Percentiles rank a stretch among this genome's conserved stretches.
Conservation (phyloP, 495 filamentous ascomycete species). For the Penicillium fimorum region DNA sequence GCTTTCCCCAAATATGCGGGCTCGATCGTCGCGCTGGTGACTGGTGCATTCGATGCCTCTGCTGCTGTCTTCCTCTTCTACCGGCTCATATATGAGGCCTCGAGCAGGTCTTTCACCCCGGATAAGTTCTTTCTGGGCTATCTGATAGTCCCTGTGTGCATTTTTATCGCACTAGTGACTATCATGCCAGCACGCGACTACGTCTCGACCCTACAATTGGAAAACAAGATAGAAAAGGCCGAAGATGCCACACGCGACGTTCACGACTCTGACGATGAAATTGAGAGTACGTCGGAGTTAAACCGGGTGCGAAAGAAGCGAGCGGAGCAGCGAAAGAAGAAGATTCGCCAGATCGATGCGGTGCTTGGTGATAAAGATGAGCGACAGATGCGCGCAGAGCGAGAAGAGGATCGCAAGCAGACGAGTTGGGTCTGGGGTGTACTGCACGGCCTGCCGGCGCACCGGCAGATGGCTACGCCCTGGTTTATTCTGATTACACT, state of each 20-base stretch:
- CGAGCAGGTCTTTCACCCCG: conserved; percentile 48
- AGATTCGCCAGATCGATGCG: conserved; percentile 64
- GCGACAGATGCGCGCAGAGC: conserved; percentile 46
- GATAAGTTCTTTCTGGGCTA: conserved; percentile 66
- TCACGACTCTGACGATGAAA: conserved; percentile 62
- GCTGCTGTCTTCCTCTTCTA: conserved; percentile 68
- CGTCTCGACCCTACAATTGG: conserved; percentile 56
- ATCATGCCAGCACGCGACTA: conserved; percentile 65
- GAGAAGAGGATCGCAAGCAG: conserved; percentile 53
- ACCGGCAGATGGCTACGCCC: conserved; percentile 72
- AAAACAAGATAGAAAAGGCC: conserved; percentile 62
- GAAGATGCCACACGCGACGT: conserved; percentile 43
- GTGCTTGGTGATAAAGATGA: conserved; percentile 61
- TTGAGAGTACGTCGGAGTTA: conserved; percentile 42
- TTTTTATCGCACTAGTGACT: conserved; percentile 54
- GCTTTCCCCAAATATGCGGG: conserved; percentile 67
- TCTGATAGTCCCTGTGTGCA: conserved; percentile 55
- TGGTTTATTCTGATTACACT: conserved; percentile 92
- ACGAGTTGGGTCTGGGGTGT: conserved; percentile 69
- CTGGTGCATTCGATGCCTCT: conserved; percentile 70
- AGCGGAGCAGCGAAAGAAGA: conserved; percentile 57
- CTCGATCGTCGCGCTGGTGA: conserved; percentile 64
- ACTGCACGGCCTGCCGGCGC: conserved; percentile 71
- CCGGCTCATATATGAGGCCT: conserved; percentile 55
- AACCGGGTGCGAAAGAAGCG: conserved; percentile 57